Base-by-base conservation (phyloP, 139 green algal genomes). In the Coelastrella sp. region DNA sequence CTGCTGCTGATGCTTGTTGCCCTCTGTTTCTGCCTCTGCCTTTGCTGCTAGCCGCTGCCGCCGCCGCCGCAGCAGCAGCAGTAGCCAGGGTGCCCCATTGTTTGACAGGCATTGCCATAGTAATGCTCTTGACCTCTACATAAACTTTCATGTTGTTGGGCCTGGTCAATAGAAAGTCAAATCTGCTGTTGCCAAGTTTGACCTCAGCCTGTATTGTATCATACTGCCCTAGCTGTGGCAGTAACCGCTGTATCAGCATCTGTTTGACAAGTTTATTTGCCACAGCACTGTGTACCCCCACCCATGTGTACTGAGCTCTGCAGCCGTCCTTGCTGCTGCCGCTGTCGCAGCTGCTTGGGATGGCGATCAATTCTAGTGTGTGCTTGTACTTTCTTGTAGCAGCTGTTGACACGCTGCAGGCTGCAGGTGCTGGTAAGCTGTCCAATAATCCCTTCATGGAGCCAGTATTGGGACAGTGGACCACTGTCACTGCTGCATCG, bases 61-160 rank as follows among this genome's bases (percentile, higher is more conserved):
- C 25, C 8, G n/a, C 6, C 7, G 17, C 27, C 8, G 7, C 63
- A 11, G 63, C 11, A 27, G 20, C 25, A 63, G 82, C 65, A 27
- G 82, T 25, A 73, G n/a, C n/a, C 59, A 86, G 27, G 20, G 8
- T 19, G 7, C 20, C 63, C 58, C 61, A 56, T 63, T 49, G 19
- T 15, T 10, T 70, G 60, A 17, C 59, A 15, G 81, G 63, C 27
- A 78, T 63, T 11, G 63, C 82, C 65, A 78, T 63, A 8, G 81
- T 86, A 35, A 86, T 65, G 60, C 81, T 86, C 20, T 86, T 86
- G 20, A 86, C 81, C n/a, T 86, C 81, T 15, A 86, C 6, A 86
- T 75, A n/a, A 11, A 57, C 81, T 35, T 49, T n/a, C 12, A 22
- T 17, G 8, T 25, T 11, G n/a, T 59, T 22, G 15, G 60, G 10